These are phyloP conservation scores for Suillus plorans DNA, from an alignment of 768 basidiomycete genomes.

Conservation along the genomic window DNA sequence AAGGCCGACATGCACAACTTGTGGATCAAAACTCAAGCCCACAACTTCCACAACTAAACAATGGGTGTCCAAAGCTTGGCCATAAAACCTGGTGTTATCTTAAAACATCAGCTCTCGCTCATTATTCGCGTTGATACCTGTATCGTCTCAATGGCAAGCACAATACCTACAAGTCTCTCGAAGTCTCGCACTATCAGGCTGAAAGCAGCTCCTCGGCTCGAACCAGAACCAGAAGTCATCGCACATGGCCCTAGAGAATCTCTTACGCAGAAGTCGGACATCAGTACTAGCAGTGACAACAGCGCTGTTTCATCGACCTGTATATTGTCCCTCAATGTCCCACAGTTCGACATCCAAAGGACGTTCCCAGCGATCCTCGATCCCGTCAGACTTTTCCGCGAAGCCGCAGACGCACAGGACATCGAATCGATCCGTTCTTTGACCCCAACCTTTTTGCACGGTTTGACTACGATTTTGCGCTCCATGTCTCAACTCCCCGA, in stretches of 20 bases:
- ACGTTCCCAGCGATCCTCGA: constrained; percentile 37
- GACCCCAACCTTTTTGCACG: constrained; percentile 21
- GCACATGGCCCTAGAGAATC: constrained; percentile 1
- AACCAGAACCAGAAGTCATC: neutral
- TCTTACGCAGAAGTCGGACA: constrained; percentile 20
- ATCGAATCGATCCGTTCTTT: constrained; percentile 29
- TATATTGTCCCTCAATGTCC: constrained; percentile 1
- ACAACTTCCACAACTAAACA: neutral
- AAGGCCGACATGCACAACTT: neutral
- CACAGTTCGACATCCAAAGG: constrained; percentile 31
- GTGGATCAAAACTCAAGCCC: neutral
- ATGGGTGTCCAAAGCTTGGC: neutral
- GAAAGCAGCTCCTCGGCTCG: neutral
- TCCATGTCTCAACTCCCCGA: constrained; percentile 25
- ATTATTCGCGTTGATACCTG: no score
- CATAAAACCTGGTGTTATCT: neutral
- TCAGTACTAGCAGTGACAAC: constrained; percentile 25
- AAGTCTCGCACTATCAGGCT: neutral
- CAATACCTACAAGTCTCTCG: neutral
- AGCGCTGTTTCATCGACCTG: constrained; percentile 24
- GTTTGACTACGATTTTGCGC: constrained; percentile 27
- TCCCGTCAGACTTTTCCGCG: constrained; percentile 28
- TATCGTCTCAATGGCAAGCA: neutral
- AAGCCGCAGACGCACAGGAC: constrained; percentile 23
- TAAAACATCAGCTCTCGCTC: no score